Conservation (phyloP, 1,284 basidiomycete species). For the Veloboletus limbatus region DNA sequence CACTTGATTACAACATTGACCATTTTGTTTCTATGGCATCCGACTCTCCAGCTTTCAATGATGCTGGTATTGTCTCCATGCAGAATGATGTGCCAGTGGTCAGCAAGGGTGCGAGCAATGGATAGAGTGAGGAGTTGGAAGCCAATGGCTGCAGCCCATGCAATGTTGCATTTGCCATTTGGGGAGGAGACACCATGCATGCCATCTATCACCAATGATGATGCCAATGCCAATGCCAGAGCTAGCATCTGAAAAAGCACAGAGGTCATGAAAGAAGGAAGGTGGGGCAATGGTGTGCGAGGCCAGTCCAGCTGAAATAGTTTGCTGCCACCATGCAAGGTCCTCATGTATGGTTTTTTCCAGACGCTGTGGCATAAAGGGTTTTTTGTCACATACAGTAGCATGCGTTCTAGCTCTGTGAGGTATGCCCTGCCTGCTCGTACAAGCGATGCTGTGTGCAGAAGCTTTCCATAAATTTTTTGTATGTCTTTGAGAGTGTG, state of each 20-base stretch:
- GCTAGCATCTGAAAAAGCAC: slow-evolving; percentile 4
- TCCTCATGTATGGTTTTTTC: no score
- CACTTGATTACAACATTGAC: not conserved
- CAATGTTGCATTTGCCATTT: not conserved
- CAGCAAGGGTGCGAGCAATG: not conserved
- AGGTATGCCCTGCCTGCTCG: no score
- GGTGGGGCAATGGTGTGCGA: no score
- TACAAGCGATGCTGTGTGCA: no score
- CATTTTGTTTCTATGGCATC: not conserved
- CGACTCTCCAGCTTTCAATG: not conserved
- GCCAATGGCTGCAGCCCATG: not conserved
- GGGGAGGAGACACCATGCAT: not conserved
- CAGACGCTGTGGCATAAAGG: no score
- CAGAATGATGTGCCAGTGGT: not conserved
- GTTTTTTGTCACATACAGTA: no score
- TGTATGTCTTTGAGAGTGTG: no score
- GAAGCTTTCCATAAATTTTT: no score
- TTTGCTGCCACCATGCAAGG: no score
- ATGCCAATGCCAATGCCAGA: slow-evolving; percentile 1
- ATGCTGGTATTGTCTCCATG: not conserved
- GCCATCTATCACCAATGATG: not conserved
- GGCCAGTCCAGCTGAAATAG: no score
- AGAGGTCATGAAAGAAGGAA: no score
- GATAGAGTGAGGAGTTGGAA: not conserved
- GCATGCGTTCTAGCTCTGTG: no score